These are phyloP conservation scores for Saprolegnia diclina DNA, from an alignment of 352 stramenopile genomes.

Conservation along the genomic window DNA sequence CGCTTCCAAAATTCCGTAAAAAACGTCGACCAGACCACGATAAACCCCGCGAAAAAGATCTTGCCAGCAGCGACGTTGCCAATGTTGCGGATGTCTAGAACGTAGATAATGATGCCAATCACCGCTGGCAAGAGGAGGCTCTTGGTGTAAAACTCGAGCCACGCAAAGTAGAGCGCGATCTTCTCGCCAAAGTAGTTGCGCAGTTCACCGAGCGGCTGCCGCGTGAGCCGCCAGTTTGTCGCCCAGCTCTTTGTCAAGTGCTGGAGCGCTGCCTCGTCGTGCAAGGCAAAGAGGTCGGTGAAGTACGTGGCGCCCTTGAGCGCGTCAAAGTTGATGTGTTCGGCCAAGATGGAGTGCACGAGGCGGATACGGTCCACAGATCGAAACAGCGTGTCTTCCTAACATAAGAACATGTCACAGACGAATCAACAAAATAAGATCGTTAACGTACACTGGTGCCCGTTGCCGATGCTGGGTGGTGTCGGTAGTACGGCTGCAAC, in stretches of 20 bases:
- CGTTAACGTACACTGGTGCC: not conserved
- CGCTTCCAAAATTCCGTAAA: conserved; percentile 88
- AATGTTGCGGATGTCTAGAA: conserved; percentile 36
- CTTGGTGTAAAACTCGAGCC: conserved; percentile 91
- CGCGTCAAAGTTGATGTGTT: conserved; percentile 71
- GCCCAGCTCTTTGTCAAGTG: conserved; percentile 75
- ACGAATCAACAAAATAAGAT: too few species aligned
- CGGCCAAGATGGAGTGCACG: conserved; percentile 55
- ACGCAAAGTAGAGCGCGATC: conserved; percentile 89
- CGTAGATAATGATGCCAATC: conserved; percentile 71
- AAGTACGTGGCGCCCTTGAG: conserved; percentile 49
- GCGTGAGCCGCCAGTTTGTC: conserved; percentile 62
- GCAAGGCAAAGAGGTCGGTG: conserved; percentile 81
- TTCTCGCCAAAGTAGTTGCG: conserved; percentile 89
- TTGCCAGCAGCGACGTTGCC: conserved; percentile 39
- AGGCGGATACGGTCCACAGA: conserved; percentile 79
- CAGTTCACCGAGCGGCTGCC: conserved; percentile 84
- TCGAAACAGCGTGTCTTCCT: conserved; percentile 64
- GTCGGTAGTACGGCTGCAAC: conserved; percentile 75
- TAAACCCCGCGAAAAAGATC: conserved; percentile 71
- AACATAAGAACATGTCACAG: too few species aligned
- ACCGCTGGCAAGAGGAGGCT: conserved; percentile 81
- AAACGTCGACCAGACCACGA: conserved; percentile 84
- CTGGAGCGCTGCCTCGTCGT: conserved; percentile 61
- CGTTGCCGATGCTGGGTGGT: conserved; percentile 36